A percentile compares a stretch with the other conserved stretches of the same genome.
phyloP scores from a whole-genome alignment of 768 basidiomycete genomes.

The Tulasnella sp. region DNA sequence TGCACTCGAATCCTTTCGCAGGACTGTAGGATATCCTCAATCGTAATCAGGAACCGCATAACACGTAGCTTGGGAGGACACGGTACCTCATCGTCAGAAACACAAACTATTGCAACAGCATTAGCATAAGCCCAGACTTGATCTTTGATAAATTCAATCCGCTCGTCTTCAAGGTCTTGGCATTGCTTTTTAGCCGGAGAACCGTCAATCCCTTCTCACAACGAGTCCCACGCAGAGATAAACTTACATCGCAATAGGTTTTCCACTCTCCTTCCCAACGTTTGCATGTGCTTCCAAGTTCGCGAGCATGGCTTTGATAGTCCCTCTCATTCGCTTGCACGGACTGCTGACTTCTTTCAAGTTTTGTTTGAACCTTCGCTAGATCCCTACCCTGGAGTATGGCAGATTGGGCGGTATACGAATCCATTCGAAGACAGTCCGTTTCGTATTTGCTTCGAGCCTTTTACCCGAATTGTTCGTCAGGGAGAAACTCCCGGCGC shows the following conservation, averaged over 20 bases:
- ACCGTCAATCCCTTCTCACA: not conserved
- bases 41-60: not conserved
- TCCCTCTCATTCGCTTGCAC: slow-evolving; percentile 91
- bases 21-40: slow-evolving; percentile 55
- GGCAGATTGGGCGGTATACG: slow-evolving; percentile 87
- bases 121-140: slow-evolving; percentile 97
- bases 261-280: slow-evolving; percentile 97
- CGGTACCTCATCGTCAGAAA: slow-evolving; percentile 92
- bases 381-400: slow-evolving; percentile 91
- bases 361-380: slow-evolving; percentile 82
- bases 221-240: not conserved
- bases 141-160: slow-evolving; percentile 91
- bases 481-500: not conserved
- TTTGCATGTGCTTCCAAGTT: slow-evolving; percentile 71
- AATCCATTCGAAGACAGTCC: slow-evolving; percentile 93
- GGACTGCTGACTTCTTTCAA: slow-evolving; percentile 86
- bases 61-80: not conserved
- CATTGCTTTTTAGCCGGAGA: slow-evolving; percentile 51
- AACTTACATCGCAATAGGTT: slow-evolving; percentile 74
- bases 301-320: slow-evolving; percentile 79
- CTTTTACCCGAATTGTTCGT: slow-evolving; percentile 23
- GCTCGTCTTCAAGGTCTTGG: slow-evolving; percentile 94
- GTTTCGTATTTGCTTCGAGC: slow-evolving; percentile 92
- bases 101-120: slow-evolving; percentile 90
- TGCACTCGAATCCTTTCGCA: slow-evolving; percentile 87